Evolutionary conservation across 768 basidiomycete species (phyloP).

Genomic region (Kwoniella pini): DNA sequence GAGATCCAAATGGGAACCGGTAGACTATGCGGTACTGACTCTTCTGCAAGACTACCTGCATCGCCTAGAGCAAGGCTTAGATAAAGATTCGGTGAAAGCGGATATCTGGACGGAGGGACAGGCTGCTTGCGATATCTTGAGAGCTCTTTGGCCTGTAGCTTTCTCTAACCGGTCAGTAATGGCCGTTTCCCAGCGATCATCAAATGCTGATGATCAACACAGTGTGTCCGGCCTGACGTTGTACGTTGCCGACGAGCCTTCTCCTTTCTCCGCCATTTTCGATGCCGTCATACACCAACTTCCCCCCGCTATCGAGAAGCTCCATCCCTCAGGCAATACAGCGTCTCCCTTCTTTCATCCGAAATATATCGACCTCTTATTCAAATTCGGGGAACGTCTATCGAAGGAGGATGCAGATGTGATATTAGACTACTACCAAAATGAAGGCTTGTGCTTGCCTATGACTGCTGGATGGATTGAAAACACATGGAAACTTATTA

Average conservation of each 20-base stretch:
- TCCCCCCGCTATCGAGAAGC: slow-evolving; percentile 37
- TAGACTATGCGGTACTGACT: slow-evolving; percentile 48
- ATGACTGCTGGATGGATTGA: slow-evolving; percentile 51
- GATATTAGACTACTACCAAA: slow-evolving; percentile 50
- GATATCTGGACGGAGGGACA: slow-evolving; percentile 48
- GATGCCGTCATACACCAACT: slow-evolving; percentile 39
- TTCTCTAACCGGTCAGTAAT: slow-evolving; percentile 33
- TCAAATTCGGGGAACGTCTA: slow-evolving; percentile 53
- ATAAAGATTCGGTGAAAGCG: slow-evolving; percentile 18
- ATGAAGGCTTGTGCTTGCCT: slow-evolving; percentile 51
- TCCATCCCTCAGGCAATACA: slow-evolving; percentile 34
- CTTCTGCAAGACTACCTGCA: slow-evolving; percentile 49
- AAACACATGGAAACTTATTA: slow-evolving; percentile 51
- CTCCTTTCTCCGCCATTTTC: slow-evolving; percentile 30
- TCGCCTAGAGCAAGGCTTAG: slow-evolving; percentile 22
- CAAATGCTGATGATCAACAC: no score
- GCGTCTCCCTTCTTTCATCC: slow-evolving; percentile 41
- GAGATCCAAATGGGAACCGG: slow-evolving; percentile 38
- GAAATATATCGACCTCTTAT: slow-evolving; percentile 50
- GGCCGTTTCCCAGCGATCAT: background rate
- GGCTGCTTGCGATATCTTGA: slow-evolving; percentile 38
- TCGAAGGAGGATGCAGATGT: slow-evolving; percentile 41
- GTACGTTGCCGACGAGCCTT: slow-evolving; percentile 14
- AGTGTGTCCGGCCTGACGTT: slow-evolving; percentile 7
- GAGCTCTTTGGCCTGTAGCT: slow-evolving; percentile 28